Percentiles rank a stretch among this genome's conserved stretches.
phyloP scores from a whole-genome alignment of 805 yeast species.

The Dipodascus albidus region DNA sequence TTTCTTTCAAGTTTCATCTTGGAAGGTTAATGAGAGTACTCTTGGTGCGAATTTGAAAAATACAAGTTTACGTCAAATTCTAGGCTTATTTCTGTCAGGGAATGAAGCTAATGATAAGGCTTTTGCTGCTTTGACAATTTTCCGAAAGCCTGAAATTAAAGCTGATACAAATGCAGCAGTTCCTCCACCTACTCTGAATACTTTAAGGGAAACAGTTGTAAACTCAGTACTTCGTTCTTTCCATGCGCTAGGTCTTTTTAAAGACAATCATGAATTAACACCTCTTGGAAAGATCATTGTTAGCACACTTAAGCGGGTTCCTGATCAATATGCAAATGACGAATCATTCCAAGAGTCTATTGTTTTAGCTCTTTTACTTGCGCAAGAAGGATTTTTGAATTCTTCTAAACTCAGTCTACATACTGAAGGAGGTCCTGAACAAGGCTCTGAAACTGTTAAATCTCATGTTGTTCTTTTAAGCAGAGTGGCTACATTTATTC shows the following conservation, averaged over 20 bases:
- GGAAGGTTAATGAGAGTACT: constrained; percentile 7
- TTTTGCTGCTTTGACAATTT: neutral
- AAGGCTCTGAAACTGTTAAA: constrained; percentile 21
- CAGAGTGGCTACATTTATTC: constrained; percentile 37
- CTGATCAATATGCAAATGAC: constrained; percentile 22
- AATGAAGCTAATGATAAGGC: neutral
- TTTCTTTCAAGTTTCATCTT: constrained; percentile 7
- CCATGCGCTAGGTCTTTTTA: constrained; percentile 36
- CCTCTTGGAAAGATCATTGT: constrained; percentile 42
- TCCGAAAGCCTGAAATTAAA: constrained; percentile 24
- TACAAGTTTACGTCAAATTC: neutral
- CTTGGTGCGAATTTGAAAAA: neutral
- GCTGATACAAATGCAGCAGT: constrained; percentile 27
- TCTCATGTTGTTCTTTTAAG: constrained; percentile 32
- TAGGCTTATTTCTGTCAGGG: neutral
- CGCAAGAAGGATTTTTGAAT: constrained; percentile 15
- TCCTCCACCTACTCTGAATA: constrained; percentile 32
- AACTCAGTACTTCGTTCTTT: constrained; percentile 46
- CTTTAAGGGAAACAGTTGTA: constrained; percentile 43
- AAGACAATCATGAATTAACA: constrained; percentile 32
- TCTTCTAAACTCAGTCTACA: constrained; percentile 26
- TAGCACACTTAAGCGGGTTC: constrained; percentile 10
- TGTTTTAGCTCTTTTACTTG: constrained; percentile 17
- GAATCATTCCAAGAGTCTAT: constrained; percentile 25
- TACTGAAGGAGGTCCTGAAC: constrained; percentile 30